These are phyloP conservation scores for Sugiyamaella xylanicola DNA, from an alignment of 1,139 yeast species.

Conservation along the genomic window DNA sequence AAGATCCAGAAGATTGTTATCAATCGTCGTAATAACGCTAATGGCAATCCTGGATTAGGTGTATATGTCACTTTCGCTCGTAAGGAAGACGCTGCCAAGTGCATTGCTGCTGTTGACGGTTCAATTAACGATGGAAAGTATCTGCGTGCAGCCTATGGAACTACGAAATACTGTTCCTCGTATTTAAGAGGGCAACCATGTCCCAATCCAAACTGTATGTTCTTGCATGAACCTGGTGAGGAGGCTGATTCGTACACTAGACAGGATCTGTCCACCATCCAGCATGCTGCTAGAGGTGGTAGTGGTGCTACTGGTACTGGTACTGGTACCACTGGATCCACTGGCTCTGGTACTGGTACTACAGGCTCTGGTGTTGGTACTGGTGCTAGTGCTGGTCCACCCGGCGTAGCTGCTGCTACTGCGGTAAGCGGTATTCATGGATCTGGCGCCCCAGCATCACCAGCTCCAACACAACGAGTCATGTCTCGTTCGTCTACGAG, in stretches of 20 bases:
- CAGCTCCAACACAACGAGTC: slow-evolving; percentile 35
- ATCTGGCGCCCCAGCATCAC: slow-evolving; percentile 28
- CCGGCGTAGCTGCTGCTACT: slow-evolving; percentile 14
- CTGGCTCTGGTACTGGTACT: slow-evolving; percentile 23
- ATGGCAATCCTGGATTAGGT: slow-evolving; percentile 76
- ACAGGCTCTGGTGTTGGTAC: slow-evolving; percentile 23
- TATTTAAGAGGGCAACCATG: slow-evolving; percentile 94
- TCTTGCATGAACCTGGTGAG: slow-evolving; percentile 98
- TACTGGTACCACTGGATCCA: slow-evolving; percentile 21
- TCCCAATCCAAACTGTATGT: slow-evolving; percentile 99
- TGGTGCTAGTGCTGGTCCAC: slow-evolving; percentile 23
- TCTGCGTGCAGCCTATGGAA: slow-evolving; percentile 95
- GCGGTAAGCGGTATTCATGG: slow-evolving; percentile 26
- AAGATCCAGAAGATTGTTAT: slow-evolving; percentile 92
- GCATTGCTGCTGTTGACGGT: slow-evolving; percentile 94
- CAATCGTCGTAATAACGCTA: slow-evolving; percentile 63
- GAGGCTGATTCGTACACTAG: slow-evolving; percentile 97
- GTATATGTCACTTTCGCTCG: slow-evolving; percentile 92
- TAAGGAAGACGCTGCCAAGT: slow-evolving; percentile 91
- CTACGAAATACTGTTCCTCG: slow-evolving; percentile 96
- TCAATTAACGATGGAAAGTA: slow-evolving; percentile 85
- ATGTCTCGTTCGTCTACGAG: slow-evolving; percentile 39
- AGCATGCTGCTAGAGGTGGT: slow-evolving; percentile 43
- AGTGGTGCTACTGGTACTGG: slow-evolving; percentile 14
- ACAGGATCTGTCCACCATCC: slow-evolving; percentile 85